Percentiles rank a stretch among this genome's conserved stretches.
Evolutionary conservation across 2,329 filamentous ascomycete genomes (phyloP).

Genomic region (Botrytis fragariae): DNA sequence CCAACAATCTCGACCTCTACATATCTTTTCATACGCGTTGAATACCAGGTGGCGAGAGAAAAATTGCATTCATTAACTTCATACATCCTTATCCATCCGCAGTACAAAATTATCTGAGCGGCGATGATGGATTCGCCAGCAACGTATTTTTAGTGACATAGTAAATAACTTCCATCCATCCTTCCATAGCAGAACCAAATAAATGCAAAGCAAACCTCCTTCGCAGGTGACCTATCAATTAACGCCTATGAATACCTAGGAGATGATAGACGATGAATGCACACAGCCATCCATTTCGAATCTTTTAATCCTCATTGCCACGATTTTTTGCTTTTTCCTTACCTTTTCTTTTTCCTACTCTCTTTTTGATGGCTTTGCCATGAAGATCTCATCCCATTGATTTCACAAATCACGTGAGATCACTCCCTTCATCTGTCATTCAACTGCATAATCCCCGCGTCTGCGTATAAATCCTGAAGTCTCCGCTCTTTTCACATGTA

Average conservation of each 20-base stretch:
- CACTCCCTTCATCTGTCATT: background rate
- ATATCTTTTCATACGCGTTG: background rate
- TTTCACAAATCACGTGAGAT: background rate
- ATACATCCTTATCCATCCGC: background rate
- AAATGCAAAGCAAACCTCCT: background rate
- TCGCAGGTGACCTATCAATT: conserved; percentile 7
- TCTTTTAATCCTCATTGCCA: background rate
- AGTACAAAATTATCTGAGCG: background rate
- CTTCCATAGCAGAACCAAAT: background rate
- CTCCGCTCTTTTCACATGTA: background rate
- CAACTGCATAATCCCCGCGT: background rate
- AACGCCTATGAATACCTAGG: background rate
- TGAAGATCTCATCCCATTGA: background rate
- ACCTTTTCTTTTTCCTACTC: background rate
- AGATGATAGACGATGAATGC: background rate
- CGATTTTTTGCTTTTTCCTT: background rate
- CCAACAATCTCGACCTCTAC: background rate
- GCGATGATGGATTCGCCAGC: background rate
- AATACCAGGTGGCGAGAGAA: background rate
- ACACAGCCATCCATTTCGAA: background rate
- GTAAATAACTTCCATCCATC: background rate
- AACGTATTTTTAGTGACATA: background rate
- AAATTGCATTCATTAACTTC: background rate
- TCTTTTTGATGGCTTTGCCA: background rate
- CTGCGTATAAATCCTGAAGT: background rate